A percentile compares a stretch with the other conserved stretches of the same genome.
These are phyloP conservation scores for Apiospora marii DNA, from an alignment of 2,329 filamentous ascomycete genomes.

Conservation along the genomic window DNA sequence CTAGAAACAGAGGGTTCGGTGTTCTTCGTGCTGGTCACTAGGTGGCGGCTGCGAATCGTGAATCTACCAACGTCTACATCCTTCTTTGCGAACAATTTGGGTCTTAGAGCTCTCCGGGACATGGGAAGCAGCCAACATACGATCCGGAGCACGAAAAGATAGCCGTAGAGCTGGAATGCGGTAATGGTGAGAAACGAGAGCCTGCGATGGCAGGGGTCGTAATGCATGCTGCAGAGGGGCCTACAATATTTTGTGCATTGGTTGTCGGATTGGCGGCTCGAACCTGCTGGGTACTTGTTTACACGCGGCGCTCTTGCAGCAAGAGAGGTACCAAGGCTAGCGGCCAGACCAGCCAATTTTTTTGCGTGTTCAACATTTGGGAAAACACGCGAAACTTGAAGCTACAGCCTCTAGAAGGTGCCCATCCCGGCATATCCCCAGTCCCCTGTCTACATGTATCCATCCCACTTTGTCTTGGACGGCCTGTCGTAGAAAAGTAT, in stretches of 20 bases:
- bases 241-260: neutral
- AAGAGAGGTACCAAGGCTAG: constrained; percentile 9
- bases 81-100: neutral
- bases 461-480: constrained; percentile 18
- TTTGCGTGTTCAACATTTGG: constrained; percentile 32
- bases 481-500: constrained; percentile 6
- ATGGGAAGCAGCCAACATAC: neutral
- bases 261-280: constrained; percentile 5
- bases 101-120: neutral
- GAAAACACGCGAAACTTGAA: constrained; percentile 23
- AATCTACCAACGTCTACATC: neutral
- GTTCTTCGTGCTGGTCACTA: neutral
- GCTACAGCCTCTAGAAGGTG: constrained; percentile 4
- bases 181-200: neutral
- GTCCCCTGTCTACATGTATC: constrained; percentile 19
- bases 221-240: neutral
- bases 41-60: neutral
- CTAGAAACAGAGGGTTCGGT: constrained; percentile 8
- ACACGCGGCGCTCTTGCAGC: neutral
- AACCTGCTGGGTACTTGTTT: neutral
- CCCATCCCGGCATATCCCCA: constrained; percentile 15
- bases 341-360: constrained; percentile 27
- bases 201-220: constrained; percentile 4
- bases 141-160: neutral
- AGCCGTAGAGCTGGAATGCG: neutral